These are phyloP conservation scores for Ogataea trehalophila DNA, from an alignment of 805 yeast genomes.

Conservation along the genomic window DNA sequence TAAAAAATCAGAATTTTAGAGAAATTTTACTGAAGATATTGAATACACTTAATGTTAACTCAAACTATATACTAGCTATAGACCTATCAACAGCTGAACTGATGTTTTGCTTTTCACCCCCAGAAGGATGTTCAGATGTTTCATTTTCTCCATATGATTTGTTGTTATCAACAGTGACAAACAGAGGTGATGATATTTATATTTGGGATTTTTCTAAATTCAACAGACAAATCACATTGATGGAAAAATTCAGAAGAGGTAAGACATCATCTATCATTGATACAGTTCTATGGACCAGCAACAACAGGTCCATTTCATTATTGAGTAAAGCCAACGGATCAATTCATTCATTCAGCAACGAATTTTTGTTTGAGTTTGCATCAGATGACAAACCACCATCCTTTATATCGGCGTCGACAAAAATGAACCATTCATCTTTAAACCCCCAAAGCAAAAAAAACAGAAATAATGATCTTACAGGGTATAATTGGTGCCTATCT, in stretches of 20 bases:
- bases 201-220: slow-evolving; percentile 58
- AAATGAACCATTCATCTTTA: background rate
- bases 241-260: slow-evolving; percentile 60
- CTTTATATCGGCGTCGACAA: background rate
- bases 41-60: slow-evolving; percentile 25
- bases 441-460: background rate
- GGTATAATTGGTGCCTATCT: slow-evolving; percentile 44
- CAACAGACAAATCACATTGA: slow-evolving; percentile 44
- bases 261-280: slow-evolving; percentile 52
- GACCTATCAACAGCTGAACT: slow-evolving; percentile 41
- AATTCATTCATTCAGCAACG: slow-evolving; percentile 56
- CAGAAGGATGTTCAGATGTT: slow-evolving; percentile 56
- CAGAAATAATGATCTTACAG: background rate
- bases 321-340: slow-evolving; percentile 53
- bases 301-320: slow-evolving; percentile 42
- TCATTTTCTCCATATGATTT: slow-evolving; percentile 60
- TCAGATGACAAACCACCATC: background rate
- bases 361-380: slow-evolving; percentile 21
- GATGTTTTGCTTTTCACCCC: slow-evolving; percentile 46
- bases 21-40: slow-evolving; percentile 25
- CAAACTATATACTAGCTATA: slow-evolving; percentile 38
- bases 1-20: slow-evolving; percentile 18
- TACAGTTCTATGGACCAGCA: slow-evolving; percentile 49
- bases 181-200: slow-evolving; percentile 57
- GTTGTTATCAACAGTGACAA: slow-evolving; percentile 47